Evolutionary conservation across 345 rosid genomes (phyloP), one percentile per base, ranked within the genome.

Genomic region (Alliaria petiolata): DNA sequence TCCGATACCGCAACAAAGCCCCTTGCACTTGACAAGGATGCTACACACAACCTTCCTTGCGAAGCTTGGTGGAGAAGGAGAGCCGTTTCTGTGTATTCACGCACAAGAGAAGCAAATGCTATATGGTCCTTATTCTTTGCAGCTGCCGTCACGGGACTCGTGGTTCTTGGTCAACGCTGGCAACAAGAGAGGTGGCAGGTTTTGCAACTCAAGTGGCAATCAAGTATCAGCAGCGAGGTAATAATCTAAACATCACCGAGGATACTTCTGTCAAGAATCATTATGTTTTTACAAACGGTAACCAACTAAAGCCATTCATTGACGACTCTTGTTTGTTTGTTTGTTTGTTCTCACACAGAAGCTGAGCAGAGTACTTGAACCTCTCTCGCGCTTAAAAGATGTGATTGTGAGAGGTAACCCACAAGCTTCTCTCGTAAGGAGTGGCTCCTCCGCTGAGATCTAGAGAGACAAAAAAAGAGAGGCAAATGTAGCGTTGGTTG

Each of bases 31-130:
- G 85, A 50, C 39, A 62, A 82, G 45, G 75, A 38, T n/a, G n/a
- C n/a, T n/a, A n/a, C n/a, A n/a, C n/a, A n/a, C 43, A 68, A 72
- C 52, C 86, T 87, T 47, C 97, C 98, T 17, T 84, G 90, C 55
- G 88, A 83, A 69, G 92, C 96, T 45, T 92, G 99, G 99, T 95
- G 99, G 99, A 95, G 84, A 85, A 87, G 88, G 71, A 86, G 90
- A 72, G 92, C 93, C 26, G 72, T 84, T 64, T 86, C 97, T 17
- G 39, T 92, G 54, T 92, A 84, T 79, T 63, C 78, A 59, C 90
- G 86, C 55, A 91, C 96, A 15, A 87, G 85, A 82, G 99, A 92
- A 59, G 88, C 98, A 40, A 90, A 90, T 71, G 47, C 97, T 17
- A 74, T 92, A 15, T 95, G 99, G 99, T 92, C 99, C 15, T 72